These are phyloP conservation scores for Carex pumila DNA, from an alignment of 176 grass and related monocot species.

Conservation along the genomic window DNA sequence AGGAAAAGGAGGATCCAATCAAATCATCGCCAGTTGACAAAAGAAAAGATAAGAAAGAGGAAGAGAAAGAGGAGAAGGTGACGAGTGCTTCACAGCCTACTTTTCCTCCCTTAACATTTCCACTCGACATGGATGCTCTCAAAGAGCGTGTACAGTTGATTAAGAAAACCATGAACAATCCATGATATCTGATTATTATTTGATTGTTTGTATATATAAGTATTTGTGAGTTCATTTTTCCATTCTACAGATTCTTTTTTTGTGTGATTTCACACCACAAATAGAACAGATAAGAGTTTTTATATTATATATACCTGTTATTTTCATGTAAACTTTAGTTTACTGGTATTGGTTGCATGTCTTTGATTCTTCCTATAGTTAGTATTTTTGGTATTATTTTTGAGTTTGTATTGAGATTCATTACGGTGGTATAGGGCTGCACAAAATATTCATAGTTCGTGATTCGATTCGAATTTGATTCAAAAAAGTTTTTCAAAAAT, in stretches of 20 bases:
- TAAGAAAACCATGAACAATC: neutral
- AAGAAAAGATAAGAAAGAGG: neutral
- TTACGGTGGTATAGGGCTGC: too few relatives aligned
- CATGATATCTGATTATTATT: too few relatives aligned
- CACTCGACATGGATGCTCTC: neutral
- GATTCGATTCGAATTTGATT: too few relatives aligned
- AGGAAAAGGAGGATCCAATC: neutral
- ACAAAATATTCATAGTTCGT: too few relatives aligned
- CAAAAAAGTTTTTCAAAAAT: too few relatives aligned
- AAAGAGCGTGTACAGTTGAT: neutral
- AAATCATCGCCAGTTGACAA: neutral
- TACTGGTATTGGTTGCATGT: too few relatives aligned
- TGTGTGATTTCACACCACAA: neutral
- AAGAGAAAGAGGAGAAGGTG: slow-evolving; percentile 1
- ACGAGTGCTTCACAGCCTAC: neutral
- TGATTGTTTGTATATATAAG: neutral
- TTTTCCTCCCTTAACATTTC: neutral
- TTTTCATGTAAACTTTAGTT: neutral
- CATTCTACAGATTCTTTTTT: neutral
- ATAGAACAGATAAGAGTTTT: neutral
- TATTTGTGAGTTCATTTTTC: neutral
- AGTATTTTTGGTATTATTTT: neutral
- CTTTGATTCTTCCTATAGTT: too few relatives aligned
- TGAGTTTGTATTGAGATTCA: too few relatives aligned
- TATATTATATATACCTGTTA: neutral